phyloP scores from a whole-genome alignment of 2,329 filamentous ascomycete genomes.

The Calycina herbarum region DNA sequence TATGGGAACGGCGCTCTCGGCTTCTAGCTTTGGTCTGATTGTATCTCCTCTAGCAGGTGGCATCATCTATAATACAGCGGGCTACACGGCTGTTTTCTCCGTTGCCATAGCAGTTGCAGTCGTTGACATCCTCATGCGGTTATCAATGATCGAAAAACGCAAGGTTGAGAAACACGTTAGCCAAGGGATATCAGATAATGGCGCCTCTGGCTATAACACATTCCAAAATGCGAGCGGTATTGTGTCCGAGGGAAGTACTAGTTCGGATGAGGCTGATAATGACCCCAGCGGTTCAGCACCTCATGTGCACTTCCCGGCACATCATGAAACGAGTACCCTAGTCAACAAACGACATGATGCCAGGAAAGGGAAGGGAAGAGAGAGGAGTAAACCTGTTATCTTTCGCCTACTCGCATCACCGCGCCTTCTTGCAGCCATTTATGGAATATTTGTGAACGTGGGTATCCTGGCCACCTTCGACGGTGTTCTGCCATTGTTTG shows the following conservation, averaged over 20 bases:
- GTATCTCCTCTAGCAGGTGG: slow-evolving; percentile 58
- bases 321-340: neutral
- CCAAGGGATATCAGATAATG: slow-evolving; percentile 34
- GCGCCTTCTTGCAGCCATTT: slow-evolving; percentile 41
- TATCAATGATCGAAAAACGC: slow-evolving; percentile 56
- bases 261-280: neutral
- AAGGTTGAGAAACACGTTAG: slow-evolving; percentile 46
- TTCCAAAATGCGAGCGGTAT: neutral
- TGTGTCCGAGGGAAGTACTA: neutral
- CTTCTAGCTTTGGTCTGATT: slow-evolving; percentile 56
- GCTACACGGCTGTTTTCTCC: slow-evolving; percentile 59
- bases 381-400: slow-evolving; percentile 20
- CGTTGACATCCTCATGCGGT: slow-evolving; percentile 52
- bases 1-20: slow-evolving; percentile 59
- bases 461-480: slow-evolving; percentile 54
- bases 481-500: slow-evolving; percentile 53
- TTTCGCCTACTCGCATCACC: slow-evolving; percentile 16
- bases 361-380: neutral
- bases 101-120: slow-evolving; percentile 54
- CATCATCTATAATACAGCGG: slow-evolving; percentile 54
- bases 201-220: neutral
- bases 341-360: neutral
- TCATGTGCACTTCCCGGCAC: no score
- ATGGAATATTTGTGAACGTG: slow-evolving; percentile 46
- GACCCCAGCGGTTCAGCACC: no score